These are phyloP conservation scores for Allomyces arbusculus DNA, from an alignment of 192 early-diverging fungal genomes.

Conservation along the genomic window DNA sequence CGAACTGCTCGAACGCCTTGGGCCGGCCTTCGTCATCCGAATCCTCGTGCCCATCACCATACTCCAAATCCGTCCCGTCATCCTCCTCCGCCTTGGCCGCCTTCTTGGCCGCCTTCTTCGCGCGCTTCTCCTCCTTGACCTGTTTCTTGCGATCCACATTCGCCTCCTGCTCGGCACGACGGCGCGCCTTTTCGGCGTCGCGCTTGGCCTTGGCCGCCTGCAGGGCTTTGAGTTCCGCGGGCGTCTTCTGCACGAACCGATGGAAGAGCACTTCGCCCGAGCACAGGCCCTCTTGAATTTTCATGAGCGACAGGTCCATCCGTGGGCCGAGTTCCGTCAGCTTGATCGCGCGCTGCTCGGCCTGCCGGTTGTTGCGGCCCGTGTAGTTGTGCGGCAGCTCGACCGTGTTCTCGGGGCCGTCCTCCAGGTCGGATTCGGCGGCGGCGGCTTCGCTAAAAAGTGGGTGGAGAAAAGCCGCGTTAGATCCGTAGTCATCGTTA, in stretches of 20 bases:
- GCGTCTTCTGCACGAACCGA: conserved; percentile 47
- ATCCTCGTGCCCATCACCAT: conserved; percentile 7
- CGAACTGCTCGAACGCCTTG: conserved; percentile 4
- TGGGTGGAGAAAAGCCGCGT: too few relatives aligned
- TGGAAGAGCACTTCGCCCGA: conserved; percentile 88
- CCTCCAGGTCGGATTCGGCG: conserved; percentile 81
- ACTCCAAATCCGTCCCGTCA: conserved; percentile 2
- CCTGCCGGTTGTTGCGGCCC: conserved; percentile 44
- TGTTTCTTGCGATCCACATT: conserved; percentile 64
- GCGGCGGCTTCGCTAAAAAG: conserved; percentile 44
- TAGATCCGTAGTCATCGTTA: too few relatives aligned
- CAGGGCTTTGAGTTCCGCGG: conserved; percentile 47
- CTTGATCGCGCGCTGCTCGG: conserved; percentile 67
- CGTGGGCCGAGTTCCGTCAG: conserved; percentile 80
- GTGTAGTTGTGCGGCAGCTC: conserved; percentile 63
- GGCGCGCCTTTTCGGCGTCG: conserved; percentile 36
- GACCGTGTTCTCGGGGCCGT: conserved; percentile 69
- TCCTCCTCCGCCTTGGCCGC: conserved; percentile 15
- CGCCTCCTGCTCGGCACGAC: conserved; percentile 57
- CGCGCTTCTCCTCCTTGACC: conserved; percentile 32
- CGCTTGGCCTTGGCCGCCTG: conserved; percentile 35
- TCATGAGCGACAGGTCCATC: conserved; percentile 63
- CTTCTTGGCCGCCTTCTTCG: conserved; percentile 11
- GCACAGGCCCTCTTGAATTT: conserved; percentile 75
- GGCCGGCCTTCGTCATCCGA: conserved; percentile 3